Evolutionary conservation across 1,139 yeast species (phyloP).

Genomic region (Kazachstania sp.): DNA sequence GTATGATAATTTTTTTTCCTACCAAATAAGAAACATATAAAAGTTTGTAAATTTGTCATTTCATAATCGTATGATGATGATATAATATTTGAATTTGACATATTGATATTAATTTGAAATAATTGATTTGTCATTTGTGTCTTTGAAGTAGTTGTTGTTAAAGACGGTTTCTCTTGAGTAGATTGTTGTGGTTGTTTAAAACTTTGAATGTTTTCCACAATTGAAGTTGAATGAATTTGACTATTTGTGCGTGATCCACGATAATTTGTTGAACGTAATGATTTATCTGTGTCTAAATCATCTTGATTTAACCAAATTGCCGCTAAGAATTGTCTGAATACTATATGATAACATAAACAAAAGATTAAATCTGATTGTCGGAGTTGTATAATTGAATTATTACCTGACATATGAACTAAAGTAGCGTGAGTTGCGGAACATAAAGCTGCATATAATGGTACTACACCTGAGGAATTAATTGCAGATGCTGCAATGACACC

Average conservation of each 20-base stretch:
- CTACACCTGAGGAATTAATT: constrained; percentile 26
- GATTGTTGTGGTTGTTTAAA: neutral
- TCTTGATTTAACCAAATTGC: neutral
- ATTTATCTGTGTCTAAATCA: too few relatives aligned
- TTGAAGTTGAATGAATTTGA: neutral
- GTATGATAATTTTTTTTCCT: constrained; percentile 16
- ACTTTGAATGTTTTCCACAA: neutral
- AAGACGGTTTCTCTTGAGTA: neutral
- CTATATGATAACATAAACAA: constrained; percentile 22
- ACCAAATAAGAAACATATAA: constrained; percentile 24
- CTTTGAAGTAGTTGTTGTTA: neutral
- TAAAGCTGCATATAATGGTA: constrained; percentile 23
- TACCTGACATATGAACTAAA: constrained; percentile 8
- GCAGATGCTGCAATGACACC: constrained; percentile 27
- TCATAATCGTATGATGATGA: neutral
- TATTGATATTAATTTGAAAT: neutral
- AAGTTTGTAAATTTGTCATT: constrained; percentile 24
- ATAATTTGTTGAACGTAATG: too few relatives aligned
- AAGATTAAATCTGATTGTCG: neutral
- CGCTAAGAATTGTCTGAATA: constrained; percentile 14
- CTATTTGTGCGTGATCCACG: neutral
- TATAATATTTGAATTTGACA: neutral
- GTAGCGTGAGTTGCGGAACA: constrained; percentile 25
- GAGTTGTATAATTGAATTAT: neutral
- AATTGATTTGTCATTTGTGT: neutral